These are phyloP conservation scores for carrot (Daucus carota) DNA, from an alignment of 129 eudicot species.

Conservation along the genomic window DH1_v3.0 NC_030384.2:36521501-36522000, in stretches of 20 bases:
- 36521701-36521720: neutral
- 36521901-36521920: constrained; percentile 77
- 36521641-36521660: neutral
- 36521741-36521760: constrained; percentile 96
- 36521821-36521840: constrained; percentile 2
- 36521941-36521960: neutral
- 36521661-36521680: neutral
- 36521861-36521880: neutral
- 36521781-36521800: constrained; percentile 65
- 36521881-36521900: constrained; percentile 86
- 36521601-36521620: constrained; percentile 28
- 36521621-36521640: constrained; percentile 1
- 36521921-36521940: constrained; percentile 79
- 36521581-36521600: constrained; percentile 89
- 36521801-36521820: neutral
- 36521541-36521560: constrained; percentile 92
- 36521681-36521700: neutral
- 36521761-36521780: constrained; percentile 89
- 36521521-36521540: constrained; percentile 96
- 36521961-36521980: neutral
- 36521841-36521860: neutral
- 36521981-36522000: neutral
- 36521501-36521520: constrained; percentile 87
- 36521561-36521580: constrained; percentile 98
- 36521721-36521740: constrained; percentile 63